Conservation (phyloP, 768 basidiomycete genomes). For the Boletus patriciae region DNA sequence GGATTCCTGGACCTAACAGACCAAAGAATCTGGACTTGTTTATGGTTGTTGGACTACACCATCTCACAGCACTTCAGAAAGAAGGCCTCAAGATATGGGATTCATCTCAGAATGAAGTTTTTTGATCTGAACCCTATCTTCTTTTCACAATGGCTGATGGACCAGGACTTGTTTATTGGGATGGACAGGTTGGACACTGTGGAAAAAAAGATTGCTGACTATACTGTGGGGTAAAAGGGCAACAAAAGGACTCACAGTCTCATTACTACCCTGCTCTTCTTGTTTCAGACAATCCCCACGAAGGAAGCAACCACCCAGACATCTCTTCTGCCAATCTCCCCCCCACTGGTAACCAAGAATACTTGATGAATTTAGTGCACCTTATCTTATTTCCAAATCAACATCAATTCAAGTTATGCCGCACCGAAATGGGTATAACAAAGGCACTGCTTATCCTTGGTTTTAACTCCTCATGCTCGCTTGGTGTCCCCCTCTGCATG, state of each 20-base stretch:
- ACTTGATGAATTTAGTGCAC: too few relatives aligned
- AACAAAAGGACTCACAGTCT: not conserved
- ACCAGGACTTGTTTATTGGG: not conserved
- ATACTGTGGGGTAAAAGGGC: not conserved
- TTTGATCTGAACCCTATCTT: not conserved
- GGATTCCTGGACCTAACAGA: not conserved
- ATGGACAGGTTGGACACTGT: slow-evolving; percentile 3
- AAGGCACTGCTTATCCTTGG: not conserved
- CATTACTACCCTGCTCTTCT: not conserved
- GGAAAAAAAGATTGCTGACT: not conserved
- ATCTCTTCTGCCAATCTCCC: not conserved
- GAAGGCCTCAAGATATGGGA: not conserved
- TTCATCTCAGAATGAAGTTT: not conserved
- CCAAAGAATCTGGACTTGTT: not conserved
- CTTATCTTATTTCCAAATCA: too few relatives aligned
- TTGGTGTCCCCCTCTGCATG: slow-evolving; percentile 4
- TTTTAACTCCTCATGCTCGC: not conserved
- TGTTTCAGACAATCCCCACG: fast-evolving
- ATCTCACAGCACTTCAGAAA: not conserved
- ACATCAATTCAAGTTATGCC: too few relatives aligned
- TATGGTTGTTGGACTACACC: not conserved
- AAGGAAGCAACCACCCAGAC: not conserved
- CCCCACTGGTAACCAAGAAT: not conserved
- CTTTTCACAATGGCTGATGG: not conserved
- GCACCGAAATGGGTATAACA: not conserved